These are phyloP conservation scores for Metarhizium guizhouense DNA, from an alignment of 2,329 filamentous ascomycete species.

Conservation along the genomic window DNA sequence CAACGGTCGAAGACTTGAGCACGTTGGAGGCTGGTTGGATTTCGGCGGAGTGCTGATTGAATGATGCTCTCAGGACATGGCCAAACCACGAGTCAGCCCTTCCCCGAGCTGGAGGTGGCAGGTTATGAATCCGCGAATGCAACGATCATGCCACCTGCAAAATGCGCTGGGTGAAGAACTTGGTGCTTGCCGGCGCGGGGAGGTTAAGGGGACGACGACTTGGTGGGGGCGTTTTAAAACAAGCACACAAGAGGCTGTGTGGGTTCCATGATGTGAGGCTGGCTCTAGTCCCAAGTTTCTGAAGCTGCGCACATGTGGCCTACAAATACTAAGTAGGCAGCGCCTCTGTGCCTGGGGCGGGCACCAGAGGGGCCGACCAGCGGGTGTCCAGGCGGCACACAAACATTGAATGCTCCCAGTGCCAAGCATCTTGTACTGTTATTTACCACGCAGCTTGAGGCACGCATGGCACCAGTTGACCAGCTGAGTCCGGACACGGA, in stretches of 20 bases:
- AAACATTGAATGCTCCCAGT: too few relatives aligned
- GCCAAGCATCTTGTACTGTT: too few relatives aligned
- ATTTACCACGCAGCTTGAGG: too few relatives aligned
- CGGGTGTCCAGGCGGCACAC: too few relatives aligned
- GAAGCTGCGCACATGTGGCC: too few relatives aligned
- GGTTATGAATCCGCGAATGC: conserved; percentile 6
- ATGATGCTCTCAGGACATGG: conserved; percentile 23
- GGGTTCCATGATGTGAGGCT: conserved; percentile 1
- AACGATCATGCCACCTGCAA: conserved; percentile 12
- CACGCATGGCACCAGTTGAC: too few relatives aligned
- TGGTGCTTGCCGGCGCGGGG: neutral
- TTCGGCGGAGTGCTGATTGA: conserved; percentile 17
- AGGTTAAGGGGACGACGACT: neutral
- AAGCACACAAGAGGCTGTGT: neutral
- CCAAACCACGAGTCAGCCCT: conserved; percentile 19
- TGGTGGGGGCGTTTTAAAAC: neutral
- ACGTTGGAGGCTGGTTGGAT: neutral
- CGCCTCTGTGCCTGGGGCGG: too few relatives aligned
- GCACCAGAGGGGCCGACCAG: too few relatives aligned
- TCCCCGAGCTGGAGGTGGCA: conserved; percentile 18
- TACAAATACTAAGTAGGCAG: too few relatives aligned
- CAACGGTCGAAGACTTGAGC: neutral
- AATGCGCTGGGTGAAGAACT: neutral
- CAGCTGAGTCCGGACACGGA: too few relatives aligned
- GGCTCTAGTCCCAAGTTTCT: neutral